Evolutionary conservation across 2,329 filamentous ascomycete species (phyloP).

Genomic region (Diaporthe velutina): DNA sequence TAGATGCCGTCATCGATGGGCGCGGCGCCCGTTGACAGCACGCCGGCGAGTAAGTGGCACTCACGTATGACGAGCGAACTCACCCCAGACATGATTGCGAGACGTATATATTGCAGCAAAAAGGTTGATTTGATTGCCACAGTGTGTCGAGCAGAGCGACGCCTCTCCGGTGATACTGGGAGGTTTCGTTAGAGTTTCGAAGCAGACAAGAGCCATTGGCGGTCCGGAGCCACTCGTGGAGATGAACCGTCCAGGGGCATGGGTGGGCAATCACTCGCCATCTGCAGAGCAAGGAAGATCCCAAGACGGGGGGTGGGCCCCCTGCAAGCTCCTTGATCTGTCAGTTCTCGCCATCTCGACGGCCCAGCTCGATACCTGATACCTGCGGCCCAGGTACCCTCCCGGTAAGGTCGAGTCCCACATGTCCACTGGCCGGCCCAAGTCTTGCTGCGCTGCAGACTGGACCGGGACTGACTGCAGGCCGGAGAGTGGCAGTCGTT

Average conservation of each 20-base stretch:
- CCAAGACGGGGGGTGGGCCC: slow-evolving; percentile 10
- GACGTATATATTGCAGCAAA: slow-evolving; percentile 3
- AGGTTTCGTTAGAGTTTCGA: slow-evolving; percentile 40
- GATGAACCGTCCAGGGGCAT: slow-evolving; percentile 26
- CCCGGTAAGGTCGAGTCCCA: slow-evolving; percentile 22
- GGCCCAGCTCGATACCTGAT: slow-evolving; percentile 29
- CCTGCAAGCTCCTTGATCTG: slow-evolving; percentile 34
- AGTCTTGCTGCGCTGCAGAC: background rate
- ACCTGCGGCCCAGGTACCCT: slow-evolving; percentile 27
- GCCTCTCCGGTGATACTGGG: slow-evolving; percentile 26
- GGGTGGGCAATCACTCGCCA: slow-evolving; percentile 20
- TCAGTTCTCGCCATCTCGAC: slow-evolving; percentile 30
- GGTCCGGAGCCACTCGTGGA: slow-evolving; percentile 35
- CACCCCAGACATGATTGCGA: slow-evolving; percentile 11
- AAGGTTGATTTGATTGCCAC: slow-evolving; percentile 17
- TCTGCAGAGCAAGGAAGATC: slow-evolving; percentile 25
- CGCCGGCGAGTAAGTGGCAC: background rate
- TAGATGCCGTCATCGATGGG: slow-evolving; percentile 21
- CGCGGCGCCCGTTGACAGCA: slow-evolving; percentile 12
- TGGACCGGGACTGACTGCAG: background rate
- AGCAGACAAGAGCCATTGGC: slow-evolving; percentile 23
- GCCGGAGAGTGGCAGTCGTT: slow-evolving; percentile 12
- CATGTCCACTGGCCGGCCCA: background rate
- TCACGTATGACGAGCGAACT: slow-evolving; percentile 5
- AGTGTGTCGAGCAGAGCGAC: slow-evolving; percentile 21